Evolutionary conservation across 257 asterid genomes (phyloP).

Genomic region (Lycium barbarum): DNA sequence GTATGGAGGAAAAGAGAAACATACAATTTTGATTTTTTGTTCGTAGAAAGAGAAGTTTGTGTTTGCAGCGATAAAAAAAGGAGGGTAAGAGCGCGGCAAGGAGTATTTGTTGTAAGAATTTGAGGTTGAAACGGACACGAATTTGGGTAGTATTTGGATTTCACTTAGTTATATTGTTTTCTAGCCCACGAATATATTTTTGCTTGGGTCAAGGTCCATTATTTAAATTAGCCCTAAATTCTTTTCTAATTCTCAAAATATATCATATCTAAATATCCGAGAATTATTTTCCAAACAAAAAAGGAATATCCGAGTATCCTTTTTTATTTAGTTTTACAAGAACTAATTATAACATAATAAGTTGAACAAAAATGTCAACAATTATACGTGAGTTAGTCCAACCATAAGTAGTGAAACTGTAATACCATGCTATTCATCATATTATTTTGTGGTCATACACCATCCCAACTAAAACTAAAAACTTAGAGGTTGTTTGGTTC

Average conservation of each 20-base stretch:
- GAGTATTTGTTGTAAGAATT: not conserved
- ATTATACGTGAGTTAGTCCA: no score
- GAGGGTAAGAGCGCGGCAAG: constrained; percentile 27
- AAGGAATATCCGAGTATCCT: not conserved
- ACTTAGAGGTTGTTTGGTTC: no score
- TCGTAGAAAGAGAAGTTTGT: not conserved
- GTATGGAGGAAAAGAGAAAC: not conserved
- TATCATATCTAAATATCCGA: not conserved
- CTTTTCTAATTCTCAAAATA: not conserved
- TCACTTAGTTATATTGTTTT: not conserved
- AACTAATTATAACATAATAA: not conserved
- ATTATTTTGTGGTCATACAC: no score
- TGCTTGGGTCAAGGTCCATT: constrained; percentile 9
- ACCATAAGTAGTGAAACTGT: not conserved
- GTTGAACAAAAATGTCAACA: not conserved
- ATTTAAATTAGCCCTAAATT: not conserved
- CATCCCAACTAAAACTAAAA: no score
- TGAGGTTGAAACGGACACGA: constrained; percentile 13
- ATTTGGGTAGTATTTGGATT: constrained; percentile 17
- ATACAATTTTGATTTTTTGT: not conserved
- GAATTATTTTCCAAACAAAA: no score
- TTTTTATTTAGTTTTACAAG: not conserved
- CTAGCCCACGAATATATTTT: not conserved
- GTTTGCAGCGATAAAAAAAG: not conserved
- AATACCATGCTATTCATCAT: no score